These are phyloP conservation scores for Hevea brasiliensis DNA, from an alignment of 345 rosid genomes.

Conservation along the genomic window DNA sequence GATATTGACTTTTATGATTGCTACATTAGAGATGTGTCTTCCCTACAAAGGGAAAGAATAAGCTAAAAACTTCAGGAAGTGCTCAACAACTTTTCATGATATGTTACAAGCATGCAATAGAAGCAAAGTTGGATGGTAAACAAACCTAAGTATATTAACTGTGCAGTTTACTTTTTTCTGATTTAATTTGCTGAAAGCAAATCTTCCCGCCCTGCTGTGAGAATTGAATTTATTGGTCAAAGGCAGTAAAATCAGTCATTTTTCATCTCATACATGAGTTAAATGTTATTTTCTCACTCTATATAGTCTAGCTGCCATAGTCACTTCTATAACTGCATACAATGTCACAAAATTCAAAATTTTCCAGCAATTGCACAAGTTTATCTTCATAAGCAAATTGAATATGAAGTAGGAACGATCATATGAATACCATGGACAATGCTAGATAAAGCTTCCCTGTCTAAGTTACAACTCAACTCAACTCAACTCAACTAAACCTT, in stretches of 20 bases:
- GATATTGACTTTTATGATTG: no score
- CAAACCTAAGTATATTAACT: no score
- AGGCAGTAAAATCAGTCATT: neutral
- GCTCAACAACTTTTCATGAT: neutral
- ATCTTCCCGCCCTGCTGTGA: no score
- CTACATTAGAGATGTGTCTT: neutral
- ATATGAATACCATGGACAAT: no score
- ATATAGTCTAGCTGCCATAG: neutral
- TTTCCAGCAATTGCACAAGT: neutral
- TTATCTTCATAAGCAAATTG: slow-evolving; percentile 4
- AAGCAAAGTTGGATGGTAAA: no score
- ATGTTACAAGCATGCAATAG: neutral
- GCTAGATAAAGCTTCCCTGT: neutral
- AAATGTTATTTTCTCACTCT: neutral
- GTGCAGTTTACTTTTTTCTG: no score
- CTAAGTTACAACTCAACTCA: slow-evolving; percentile 27
- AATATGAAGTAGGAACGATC: neutral
- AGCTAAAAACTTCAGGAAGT: neutral
- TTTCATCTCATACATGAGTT: no score
- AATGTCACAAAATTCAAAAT: neutral
- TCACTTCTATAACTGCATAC: neutral
- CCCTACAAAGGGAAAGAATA: neutral
- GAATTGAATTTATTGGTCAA: neutral
- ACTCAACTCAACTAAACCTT: no score
- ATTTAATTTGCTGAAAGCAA: no score